A percentile compares a stretch with the other conserved stretches of the same genome.
Evolutionary conservation across 192 early-diverging fungal species (phyloP).

Genomic region (Coemansia pectinata): DNA sequence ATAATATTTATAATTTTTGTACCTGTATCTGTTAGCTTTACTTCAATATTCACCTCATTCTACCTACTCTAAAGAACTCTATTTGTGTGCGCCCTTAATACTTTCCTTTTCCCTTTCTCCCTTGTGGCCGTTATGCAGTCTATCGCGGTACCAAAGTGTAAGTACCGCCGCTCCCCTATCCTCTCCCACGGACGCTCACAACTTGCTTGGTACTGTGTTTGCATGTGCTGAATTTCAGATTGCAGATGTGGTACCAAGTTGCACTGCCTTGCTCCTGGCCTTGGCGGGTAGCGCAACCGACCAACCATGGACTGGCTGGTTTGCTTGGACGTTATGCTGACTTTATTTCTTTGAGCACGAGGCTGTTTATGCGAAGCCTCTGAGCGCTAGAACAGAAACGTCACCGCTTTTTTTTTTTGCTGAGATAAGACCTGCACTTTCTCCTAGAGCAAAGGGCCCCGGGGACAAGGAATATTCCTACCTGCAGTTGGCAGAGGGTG

Average conservation of each 20-base stretch:
- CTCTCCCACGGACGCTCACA: not conserved
- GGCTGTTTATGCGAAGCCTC: not conserved
- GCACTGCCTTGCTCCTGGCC: not conserved
- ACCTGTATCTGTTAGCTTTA: not conserved
- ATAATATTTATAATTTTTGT: not conserved
- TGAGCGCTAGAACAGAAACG: not conserved
- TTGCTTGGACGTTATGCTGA: not conserved
- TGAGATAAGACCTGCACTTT: not conserved
- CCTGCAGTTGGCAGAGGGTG: not conserved
- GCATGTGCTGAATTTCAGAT: not conserved
- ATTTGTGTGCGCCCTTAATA: not conserved
- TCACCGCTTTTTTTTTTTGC: not conserved
- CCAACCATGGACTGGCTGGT: not conserved
- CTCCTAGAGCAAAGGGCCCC: not conserved
- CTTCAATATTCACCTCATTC: not conserved
- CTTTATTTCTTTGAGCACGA: not conserved
- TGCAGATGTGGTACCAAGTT: not conserved
- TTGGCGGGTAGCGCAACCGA: not conserved
- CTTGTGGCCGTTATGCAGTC: slow-evolving; percentile 20
- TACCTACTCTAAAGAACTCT: not conserved
- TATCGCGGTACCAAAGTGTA: slow-evolving; percentile 13
- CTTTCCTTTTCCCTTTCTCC: not conserved
- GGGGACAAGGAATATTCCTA: not conserved
- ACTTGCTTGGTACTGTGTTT: not conserved
- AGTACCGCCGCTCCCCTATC: not conserved